phyloP scores from a whole-genome alignment of 768 basidiomycete species.

The Lactarius deliciosus region DNA sequence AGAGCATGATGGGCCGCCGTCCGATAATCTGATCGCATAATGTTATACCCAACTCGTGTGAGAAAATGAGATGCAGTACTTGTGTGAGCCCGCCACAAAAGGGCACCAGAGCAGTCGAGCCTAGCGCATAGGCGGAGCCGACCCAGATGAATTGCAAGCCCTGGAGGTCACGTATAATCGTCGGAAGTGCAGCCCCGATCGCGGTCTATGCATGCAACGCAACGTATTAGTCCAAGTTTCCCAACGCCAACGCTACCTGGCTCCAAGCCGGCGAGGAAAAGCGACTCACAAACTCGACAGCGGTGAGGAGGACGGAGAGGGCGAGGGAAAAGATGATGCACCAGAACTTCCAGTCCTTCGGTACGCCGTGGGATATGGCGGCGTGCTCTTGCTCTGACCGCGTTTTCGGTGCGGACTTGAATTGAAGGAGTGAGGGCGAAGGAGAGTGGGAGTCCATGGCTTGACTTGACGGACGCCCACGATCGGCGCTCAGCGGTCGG shows the following conservation, averaged over 20 bases:
- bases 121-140: slow-evolving; percentile 32
- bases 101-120: slow-evolving; percentile 33
- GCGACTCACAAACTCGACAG: slow-evolving; percentile 23
- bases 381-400: background rate
- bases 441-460: background rate
- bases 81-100: slow-evolving; percentile 32
- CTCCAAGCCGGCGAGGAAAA: background rate
- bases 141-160: slow-evolving; percentile 31
- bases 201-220: slow-evolving; percentile 12
- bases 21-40: slow-evolving; percentile 33
- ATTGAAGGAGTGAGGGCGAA: background rate
- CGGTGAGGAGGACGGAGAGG: slow-evolving; percentile 18
- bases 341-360: slow-evolving; percentile 29
- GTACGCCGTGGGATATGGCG: background rate
- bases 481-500: background rate
- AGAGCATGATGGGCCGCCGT: slow-evolving; percentile 34
- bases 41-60: background rate
- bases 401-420: background rate
- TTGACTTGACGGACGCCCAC: background rate
- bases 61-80: background rate
- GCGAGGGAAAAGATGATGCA: slow-evolving; percentile 26
- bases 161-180: slow-evolving; percentile 35
- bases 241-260: background rate
- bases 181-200: slow-evolving; percentile 34
- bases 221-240: background rate